Evolutionary conservation across 768 basidiomycete genomes (phyloP).

Genomic region (Sistotremastrum suecicum): DNA sequence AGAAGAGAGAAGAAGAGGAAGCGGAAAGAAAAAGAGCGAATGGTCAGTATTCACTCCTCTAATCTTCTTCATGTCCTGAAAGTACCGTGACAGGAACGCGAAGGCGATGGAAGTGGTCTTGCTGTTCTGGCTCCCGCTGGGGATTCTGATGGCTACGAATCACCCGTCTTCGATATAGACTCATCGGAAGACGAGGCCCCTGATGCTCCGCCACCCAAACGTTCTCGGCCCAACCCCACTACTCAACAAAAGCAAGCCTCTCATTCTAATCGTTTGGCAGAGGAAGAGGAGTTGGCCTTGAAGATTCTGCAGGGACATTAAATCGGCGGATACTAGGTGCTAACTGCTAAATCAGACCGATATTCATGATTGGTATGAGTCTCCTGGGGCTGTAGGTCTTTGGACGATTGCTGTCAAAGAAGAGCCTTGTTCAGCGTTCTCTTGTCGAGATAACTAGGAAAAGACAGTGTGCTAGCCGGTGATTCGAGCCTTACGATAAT

Average conservation of each 20-base stretch:
- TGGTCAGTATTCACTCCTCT: slow-evolving; percentile 20
- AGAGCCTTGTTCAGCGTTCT: no score
- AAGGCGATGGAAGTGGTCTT: slow-evolving; percentile 18
- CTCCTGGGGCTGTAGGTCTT: no score
- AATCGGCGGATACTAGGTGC: neutral
- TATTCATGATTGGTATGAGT: no score
- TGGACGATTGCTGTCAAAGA: no score
- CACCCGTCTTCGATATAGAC: slow-evolving; percentile 51
- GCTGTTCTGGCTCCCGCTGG: slow-evolving; percentile 23
- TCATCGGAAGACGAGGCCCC: slow-evolving; percentile 14
- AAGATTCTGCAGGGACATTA: slow-evolving; percentile 25
- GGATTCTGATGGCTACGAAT: slow-evolving; percentile 53
- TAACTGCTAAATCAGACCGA: no score
- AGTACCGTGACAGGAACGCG: neutral
- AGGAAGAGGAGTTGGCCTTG: slow-evolving; percentile 54
- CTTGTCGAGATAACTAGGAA: no score
- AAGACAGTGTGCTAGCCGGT: no score
- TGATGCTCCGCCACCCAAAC: slow-evolving; percentile 8
- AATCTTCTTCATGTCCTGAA: neutral
- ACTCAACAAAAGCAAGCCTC: slow-evolving; percentile 19
- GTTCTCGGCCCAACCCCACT: neutral
- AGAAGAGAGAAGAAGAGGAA: slow-evolving; percentile 87
- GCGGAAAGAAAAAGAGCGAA: slow-evolving; percentile 63
- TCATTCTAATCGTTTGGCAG: slow-evolving; percentile 25
- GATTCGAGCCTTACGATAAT: no score